A percentile compares a stretch with the other conserved stretches of the same genome.
Conservation (phyloP, 2,329 filamentous ascomycete genomes). For the Trichoderma citrinoviride region DNA sequence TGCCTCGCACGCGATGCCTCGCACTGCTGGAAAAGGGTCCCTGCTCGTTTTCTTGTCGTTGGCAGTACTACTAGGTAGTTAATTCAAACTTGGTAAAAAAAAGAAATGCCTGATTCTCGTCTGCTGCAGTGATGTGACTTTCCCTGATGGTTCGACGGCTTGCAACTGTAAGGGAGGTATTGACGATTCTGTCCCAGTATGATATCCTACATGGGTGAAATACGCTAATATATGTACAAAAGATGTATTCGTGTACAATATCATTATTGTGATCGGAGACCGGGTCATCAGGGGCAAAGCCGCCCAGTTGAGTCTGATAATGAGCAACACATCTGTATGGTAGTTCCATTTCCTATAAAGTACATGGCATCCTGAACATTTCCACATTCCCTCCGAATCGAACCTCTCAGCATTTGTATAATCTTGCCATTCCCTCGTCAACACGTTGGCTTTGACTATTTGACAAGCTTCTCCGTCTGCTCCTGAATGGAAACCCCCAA, state of each 20-base stretch:
- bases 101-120: background rate
- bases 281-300: too few species aligned
- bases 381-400: background rate
- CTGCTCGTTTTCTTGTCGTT: constrained; percentile 41
- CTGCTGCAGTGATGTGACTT: background rate
- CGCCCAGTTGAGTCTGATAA: background rate
- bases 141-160: background rate
- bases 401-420: background rate
- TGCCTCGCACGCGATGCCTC: constrained; percentile 34
- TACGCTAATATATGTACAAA: too few species aligned
- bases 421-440: background rate
- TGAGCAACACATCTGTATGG: background rate
- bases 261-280: too few species aligned
- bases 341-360: background rate
- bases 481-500: constrained; percentile 53
- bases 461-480: constrained; percentile 49
- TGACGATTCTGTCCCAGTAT: too few species aligned
- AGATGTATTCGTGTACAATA: too few species aligned
- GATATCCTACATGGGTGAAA: too few species aligned
- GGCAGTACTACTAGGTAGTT: constrained; percentile 40
- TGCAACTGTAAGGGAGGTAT: too few species aligned
- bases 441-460: constrained; percentile 12
- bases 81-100: constrained; percentile 37
- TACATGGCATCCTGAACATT: background rate
- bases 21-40: constrained; percentile 37